A percentile compares a stretch with the other conserved stretches of the same genome.
Evolutionary conservation across 1,139 yeast species (phyloP).

Genomic region (Hansenula sp.): DNA sequence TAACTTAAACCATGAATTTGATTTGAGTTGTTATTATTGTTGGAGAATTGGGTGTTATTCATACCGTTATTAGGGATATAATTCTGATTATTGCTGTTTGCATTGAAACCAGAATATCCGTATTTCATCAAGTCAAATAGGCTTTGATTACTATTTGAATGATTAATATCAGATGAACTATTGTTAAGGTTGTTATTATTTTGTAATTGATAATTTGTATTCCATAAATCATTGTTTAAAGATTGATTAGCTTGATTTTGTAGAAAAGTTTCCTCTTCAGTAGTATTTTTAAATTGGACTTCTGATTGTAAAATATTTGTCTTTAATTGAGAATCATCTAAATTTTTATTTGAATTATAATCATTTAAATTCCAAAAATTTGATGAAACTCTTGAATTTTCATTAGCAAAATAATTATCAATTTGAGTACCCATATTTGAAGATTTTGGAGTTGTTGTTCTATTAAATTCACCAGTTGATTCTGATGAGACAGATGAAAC

Average conservation of each 20-base stretch:
- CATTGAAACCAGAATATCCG: background rate
- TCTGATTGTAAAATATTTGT: background rate
- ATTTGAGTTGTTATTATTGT: no score
- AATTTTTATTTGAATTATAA: background rate
- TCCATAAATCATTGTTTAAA: background rate
- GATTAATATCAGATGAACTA: background rate
- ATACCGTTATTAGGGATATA: background rate
- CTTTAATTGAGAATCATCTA: no score
- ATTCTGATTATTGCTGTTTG: background rate
- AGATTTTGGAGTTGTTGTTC: background rate
- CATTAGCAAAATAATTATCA: conserved; percentile 1
- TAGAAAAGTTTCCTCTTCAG: conserved; percentile 1
- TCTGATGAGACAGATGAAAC: conserved; percentile 2
- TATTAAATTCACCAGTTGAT: background rate
- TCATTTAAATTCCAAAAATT: background rate
- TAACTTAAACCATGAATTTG: background rate
- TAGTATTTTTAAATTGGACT: background rate
- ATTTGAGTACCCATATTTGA: conserved; percentile 1
- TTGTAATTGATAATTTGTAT: background rate
- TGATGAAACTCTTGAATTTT: background rate
- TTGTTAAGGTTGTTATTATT: background rate
- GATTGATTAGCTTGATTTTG: background rate
- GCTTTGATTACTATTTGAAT: conserved; percentile 1
- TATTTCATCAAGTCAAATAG: conserved; percentile 1
- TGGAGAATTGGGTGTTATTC: no score